Evolutionary conservation across 345 rosid genomes (phyloP).

Genomic region (Hibiscus syriacus): DNA sequence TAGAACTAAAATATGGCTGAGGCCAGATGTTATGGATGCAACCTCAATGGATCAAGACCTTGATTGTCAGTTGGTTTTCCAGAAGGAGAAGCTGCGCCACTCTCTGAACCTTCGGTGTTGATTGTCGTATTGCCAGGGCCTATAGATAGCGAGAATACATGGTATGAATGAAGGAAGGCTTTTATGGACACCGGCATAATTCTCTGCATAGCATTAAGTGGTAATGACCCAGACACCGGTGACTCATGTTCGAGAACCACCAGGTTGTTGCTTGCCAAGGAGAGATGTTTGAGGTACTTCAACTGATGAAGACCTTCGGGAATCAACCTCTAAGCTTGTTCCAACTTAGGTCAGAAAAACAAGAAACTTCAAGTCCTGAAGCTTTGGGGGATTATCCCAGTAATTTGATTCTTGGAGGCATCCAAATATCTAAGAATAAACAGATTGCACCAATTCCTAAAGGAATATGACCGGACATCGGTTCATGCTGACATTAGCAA

Average conservation of each 20-base stretch:
- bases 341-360: slow-evolving; percentile 42
- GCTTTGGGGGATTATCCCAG: slow-evolving; percentile 35
- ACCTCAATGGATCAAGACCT: slow-evolving; percentile 44
- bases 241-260: slow-evolving; percentile 30
- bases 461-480: slow-evolving; percentile 47
- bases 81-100: slow-evolving; percentile 21
- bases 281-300: slow-evolving; percentile 35
- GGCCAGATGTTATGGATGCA: slow-evolving; percentile 53
- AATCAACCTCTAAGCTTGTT: slow-evolving; percentile 24
- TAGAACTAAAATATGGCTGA: slow-evolving; percentile 55
- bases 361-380: slow-evolving; percentile 35
- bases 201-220: slow-evolving; percentile 27
- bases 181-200: slow-evolving; percentile 31
- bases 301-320: slow-evolving; percentile 20
- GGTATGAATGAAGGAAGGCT: slow-evolving; percentile 43
- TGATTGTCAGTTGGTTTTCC: not conserved
- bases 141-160: slow-evolving; percentile 32
- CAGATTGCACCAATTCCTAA: slow-evolving; percentile 35
- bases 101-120: slow-evolving; percentile 13
- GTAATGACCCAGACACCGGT: slow-evolving; percentile 38
- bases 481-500: slow-evolving; percentile 43
- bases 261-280: slow-evolving; percentile 42
- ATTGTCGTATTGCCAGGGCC: slow-evolving; percentile 29
- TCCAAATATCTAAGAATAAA: slow-evolving; percentile 43
- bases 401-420: slow-evolving; percentile 42